A percentile compares a stretch with the other conserved stretches of the same genome.
phyloP scores from a whole-genome alignment of 129 eudicot species.

The Lonicera japonica region DNA sequence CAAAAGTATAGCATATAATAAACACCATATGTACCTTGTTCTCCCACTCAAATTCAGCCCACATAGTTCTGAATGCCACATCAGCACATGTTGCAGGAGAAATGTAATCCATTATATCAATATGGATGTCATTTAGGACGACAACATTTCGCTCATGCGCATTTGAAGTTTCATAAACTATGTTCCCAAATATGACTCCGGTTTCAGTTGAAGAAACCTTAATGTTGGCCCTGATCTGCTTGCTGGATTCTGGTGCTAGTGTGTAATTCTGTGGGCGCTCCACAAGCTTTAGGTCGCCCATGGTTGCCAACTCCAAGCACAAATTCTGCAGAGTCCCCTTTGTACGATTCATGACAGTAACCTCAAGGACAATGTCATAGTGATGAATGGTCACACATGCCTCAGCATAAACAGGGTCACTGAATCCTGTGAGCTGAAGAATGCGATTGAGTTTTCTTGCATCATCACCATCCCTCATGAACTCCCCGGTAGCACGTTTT shows the following conservation, averaged over 20 bases:
- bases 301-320: constrained; percentile 2
- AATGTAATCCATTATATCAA: neutral
- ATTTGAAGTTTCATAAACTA: neutral
- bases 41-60: constrained; percentile 1
- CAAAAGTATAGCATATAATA: neutral
- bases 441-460: neutral
- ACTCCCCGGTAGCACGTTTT: neutral
- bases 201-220: neutral
- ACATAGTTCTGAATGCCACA: constrained; percentile 5
- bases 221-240: neutral
- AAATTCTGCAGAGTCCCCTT: neutral
- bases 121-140: neutral
- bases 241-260: neutral
- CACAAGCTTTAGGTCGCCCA: neutral
- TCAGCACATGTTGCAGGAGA: neutral
- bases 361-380: constrained; percentile 2
- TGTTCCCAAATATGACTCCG: neutral
- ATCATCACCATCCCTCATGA: neutral
- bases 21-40: neutral
- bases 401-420: neutral
- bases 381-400: neutral
- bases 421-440: neutral
- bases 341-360: neutral
- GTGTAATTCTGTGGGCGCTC: neutral
- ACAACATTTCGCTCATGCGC: neutral